These are phyloP conservation scores for Trichoderma gamsii DNA, from an alignment of 495 filamentous ascomycete species.

Conservation along the genomic window DNA sequence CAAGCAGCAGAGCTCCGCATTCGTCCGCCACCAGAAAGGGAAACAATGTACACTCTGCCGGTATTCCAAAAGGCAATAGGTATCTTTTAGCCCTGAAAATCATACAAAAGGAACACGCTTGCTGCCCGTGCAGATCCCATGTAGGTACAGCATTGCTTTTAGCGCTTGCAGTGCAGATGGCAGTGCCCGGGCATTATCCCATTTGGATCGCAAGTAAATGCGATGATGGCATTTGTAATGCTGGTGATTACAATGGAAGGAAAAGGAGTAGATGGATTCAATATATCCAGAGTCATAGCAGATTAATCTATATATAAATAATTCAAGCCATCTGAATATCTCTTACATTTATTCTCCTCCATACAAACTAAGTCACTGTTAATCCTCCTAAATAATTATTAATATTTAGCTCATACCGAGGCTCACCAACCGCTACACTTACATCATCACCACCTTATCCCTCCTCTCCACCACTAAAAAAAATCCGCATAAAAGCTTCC, in stretches of 20 bases:
- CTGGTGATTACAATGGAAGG: background rate
- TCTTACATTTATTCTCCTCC: too few relatives aligned
- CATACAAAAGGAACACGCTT: too few relatives aligned
- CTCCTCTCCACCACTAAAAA: background rate
- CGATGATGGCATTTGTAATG: conserved; percentile 5
- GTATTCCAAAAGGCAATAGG: background rate
- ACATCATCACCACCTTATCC: background rate
- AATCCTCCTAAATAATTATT: background rate
- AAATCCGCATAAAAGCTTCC: background rate
- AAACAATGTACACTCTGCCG: too few relatives aligned
- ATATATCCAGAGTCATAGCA: background rate
- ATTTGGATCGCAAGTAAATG: background rate
- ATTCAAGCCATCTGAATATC: too few relatives aligned
- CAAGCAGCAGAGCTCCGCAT: too few relatives aligned
- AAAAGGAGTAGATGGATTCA: background rate
- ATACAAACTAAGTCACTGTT: background rate
- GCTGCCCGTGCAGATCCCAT: too few relatives aligned
- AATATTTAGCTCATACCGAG: background rate
- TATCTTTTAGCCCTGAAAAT: too few relatives aligned
- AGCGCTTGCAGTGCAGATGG: background rate
- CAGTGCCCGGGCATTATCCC: background rate
- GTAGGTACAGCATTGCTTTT: too few relatives aligned
- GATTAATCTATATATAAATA: too few relatives aligned
- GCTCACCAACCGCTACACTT: background rate
- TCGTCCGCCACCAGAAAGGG: too few relatives aligned